phyloP scores from a whole-genome alignment of 2,329 filamentous ascomycete species.

The Sporothrix sp. region DNA sequence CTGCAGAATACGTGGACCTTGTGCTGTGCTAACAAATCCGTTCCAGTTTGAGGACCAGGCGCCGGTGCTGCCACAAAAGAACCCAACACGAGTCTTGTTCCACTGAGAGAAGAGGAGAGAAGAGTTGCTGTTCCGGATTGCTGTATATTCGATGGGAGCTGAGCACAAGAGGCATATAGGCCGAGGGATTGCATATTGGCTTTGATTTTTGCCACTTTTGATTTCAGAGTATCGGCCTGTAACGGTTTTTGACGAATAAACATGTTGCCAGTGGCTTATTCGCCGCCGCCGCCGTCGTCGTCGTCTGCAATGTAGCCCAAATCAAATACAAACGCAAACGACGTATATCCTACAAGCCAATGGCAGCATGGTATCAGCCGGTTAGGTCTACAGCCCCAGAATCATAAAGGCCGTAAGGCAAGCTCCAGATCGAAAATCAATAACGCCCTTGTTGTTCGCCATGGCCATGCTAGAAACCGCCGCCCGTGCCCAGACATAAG shows the following conservation, averaged over 20 bases:
- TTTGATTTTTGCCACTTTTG: background rate
- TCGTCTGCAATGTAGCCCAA: no score
- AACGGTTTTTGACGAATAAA: no score
- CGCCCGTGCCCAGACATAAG: no score
- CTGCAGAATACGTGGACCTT: background rate
- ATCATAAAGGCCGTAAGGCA: background rate
- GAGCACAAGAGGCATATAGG: background rate
- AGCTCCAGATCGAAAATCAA: background rate
- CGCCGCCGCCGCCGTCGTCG: no score
- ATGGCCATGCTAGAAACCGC: background rate
- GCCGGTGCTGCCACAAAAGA: conserved; percentile 24
- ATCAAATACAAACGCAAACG: no score
- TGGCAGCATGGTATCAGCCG: no score
- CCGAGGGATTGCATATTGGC: background rate
- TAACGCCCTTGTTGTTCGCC: conserved; percentile 4
- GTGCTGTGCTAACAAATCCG: background rate
- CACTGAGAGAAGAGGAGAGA: conserved; percentile 29
- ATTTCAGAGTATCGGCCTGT: background rate
- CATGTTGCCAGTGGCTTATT: no score
- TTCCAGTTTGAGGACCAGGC: conserved; percentile 33
- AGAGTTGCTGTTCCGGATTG: no score
- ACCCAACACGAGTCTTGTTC: conserved; percentile 29
- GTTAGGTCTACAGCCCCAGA: background rate
- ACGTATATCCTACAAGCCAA: no score
- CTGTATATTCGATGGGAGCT: background rate